These are phyloP conservation scores for Bremia lactucae DNA, from an alignment of 352 stramenopile genomes.

Conservation along the genomic window DNA sequence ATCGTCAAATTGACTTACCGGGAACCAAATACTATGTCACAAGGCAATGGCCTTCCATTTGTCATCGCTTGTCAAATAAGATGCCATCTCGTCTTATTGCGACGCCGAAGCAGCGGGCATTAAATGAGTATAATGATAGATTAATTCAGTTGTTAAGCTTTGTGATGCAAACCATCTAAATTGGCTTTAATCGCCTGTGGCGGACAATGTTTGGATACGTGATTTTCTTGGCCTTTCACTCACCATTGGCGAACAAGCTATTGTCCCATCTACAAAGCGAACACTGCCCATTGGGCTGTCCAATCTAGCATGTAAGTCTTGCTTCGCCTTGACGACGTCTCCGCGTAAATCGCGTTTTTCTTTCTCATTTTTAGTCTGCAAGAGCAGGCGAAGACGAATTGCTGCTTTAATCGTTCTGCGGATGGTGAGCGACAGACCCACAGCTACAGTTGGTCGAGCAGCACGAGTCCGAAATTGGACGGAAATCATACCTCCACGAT, in stretches of 20 bases:
- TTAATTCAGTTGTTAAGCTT: conserved; percentile 50
- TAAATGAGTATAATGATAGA: conserved; percentile 44
- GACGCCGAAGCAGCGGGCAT: conserved; percentile 21
- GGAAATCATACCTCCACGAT: conserved; percentile 48
- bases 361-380: too few relatives aligned
- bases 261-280: too few relatives aligned
- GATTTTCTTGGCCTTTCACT: conserved; percentile 60
- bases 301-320: too few relatives aligned
- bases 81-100: conserved; percentile 27
- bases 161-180: conserved; percentile 50
- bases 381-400: too few relatives aligned
- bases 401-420: too few relatives aligned
- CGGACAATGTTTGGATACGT: conserved; percentile 49
- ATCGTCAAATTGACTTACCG: too few relatives aligned
- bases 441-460: conserved; percentile 37
- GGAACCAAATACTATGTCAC: too few relatives aligned
- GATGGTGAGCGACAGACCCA: conserved; percentile 24
- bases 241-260: conserved; percentile 33
- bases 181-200: conserved; percentile 58
- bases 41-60: too few relatives aligned
- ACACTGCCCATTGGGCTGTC: too few relatives aligned
- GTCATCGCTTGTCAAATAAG: conserved; percentile 47
- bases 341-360: too few relatives aligned
- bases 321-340: too few relatives aligned
- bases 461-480: conserved; percentile 46